Percentiles rank a stretch among this genome's conserved stretches.
phyloP scores from a whole-genome alignment of 179 eudicot species.

The Actinidia chinensis region DNA sequence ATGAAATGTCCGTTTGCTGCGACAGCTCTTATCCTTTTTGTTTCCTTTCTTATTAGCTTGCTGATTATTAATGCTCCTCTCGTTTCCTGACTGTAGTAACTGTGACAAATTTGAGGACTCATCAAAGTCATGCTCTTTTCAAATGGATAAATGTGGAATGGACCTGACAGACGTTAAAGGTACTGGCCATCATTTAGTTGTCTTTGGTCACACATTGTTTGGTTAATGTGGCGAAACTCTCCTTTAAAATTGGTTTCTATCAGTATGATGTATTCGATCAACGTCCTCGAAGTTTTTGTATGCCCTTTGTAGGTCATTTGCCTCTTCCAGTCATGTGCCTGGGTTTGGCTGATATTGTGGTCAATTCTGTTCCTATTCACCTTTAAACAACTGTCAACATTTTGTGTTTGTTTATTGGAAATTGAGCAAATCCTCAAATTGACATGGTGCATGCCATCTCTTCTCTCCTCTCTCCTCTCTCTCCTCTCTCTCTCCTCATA shows the following conservation, averaged over 20 bases:
- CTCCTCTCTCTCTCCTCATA: conserved; percentile 7
- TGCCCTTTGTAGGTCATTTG: conserved; percentile 3
- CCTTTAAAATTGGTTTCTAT: background rate
- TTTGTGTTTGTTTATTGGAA: background rate
- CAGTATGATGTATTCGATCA: background rate
- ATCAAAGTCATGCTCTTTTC: conserved; percentile 70
- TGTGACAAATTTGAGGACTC: conserved; percentile 96
- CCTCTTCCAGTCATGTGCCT: background rate
- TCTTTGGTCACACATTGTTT: conserved; percentile 4
- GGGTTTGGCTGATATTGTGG: background rate
- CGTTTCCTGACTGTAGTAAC: conserved; percentile 43
- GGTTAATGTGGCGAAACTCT: background rate
- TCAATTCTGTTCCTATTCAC: conserved; percentile 8
- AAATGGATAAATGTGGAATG: conserved; percentile 98
- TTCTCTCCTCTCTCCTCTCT: too few relatives aligned
- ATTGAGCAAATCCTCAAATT: too few relatives aligned
- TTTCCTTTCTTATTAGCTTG: conserved; percentile 8
- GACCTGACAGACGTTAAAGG: conserved; percentile 98
- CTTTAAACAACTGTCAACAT: background rate
- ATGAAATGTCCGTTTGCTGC: conserved; percentile 11
- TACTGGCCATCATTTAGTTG: conserved; percentile 23
- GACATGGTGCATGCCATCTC: too few relatives aligned
- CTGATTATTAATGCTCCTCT: conserved; percentile 9
- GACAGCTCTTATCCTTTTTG: background rate
- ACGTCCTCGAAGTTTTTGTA: background rate